These are phyloP conservation scores for Gonapodya sp. DNA, from an alignment of 192 early-diverging fungal species.

Conservation along the genomic window DNA sequence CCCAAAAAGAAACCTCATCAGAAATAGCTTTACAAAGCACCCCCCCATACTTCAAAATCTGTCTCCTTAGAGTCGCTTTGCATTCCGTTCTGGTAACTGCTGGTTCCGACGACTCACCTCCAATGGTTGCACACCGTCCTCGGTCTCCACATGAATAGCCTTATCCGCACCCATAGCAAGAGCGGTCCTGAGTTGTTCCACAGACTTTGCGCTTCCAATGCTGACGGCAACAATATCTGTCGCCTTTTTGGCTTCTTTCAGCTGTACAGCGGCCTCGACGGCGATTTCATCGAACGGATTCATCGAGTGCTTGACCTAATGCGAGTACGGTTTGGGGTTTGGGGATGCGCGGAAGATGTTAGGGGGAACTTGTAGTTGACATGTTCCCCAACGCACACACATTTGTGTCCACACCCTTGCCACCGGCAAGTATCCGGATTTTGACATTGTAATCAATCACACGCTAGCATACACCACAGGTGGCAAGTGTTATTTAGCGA, in stretches of 20 bases:
- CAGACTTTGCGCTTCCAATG: conserved; percentile 76
- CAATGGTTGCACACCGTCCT: conserved; percentile 44
- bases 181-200: conserved; percentile 89
- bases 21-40: too few species aligned
- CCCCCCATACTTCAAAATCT: too few species aligned
- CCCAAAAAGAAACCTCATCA: too few species aligned
- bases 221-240: conserved; percentile 82
- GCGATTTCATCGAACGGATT: conserved; percentile 99
- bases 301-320: conserved; percentile 71
- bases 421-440: conserved; percentile 83
- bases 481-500: too few species aligned
- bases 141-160: conserved; percentile 83
- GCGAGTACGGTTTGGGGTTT: not conserved
- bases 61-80: too few species aligned
- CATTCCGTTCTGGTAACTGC: too few species aligned
- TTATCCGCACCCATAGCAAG: conserved; percentile 97
- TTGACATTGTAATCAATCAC: conserved; percentile 99
- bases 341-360: not conserved
- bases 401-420: conserved; percentile 74
- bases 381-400: not conserved
- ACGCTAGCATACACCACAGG: conserved; percentile 59
- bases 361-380: too few species aligned
- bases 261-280: conserved; percentile 87
- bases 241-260: conserved; percentile 75
- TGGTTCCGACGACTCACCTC: conserved; percentile 66